phyloP scores from a whole-genome alignment of 2,329 filamentous ascomycete species.

The Aspergillus ochraceoroseus region DNA sequence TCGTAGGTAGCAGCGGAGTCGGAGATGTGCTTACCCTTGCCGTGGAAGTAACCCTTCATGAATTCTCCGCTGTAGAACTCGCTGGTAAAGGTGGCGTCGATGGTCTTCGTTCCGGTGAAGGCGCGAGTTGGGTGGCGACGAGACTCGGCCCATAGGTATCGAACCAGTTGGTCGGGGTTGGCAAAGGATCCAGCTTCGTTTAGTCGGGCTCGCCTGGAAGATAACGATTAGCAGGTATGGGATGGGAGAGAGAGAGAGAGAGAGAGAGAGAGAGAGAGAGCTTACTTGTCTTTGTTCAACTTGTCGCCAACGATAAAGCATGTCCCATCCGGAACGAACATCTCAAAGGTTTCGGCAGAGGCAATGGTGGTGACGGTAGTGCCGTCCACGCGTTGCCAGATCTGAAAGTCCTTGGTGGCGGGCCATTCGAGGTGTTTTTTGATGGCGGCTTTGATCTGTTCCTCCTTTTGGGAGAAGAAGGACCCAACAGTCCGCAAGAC shows the following conservation, averaged over 20 bases:
- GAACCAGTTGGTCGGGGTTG: conserved; percentile 37
- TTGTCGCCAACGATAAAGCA: conserved; percentile 43
- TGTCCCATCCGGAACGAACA: conserved; percentile 35
- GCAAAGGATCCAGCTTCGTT: conserved; percentile 35
- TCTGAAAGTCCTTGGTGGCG: conserved; percentile 38
- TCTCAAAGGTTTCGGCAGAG: conserved; percentile 34
- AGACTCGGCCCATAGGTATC: conserved; percentile 44
- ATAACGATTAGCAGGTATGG: too few relatives aligned
- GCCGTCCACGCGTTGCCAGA: conserved; percentile 44
- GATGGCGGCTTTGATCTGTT: conserved; percentile 40
- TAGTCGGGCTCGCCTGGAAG: conserved; percentile 31
- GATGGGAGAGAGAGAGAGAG: background rate
- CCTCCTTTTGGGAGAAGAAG: conserved; percentile 41
- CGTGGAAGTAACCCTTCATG: conserved; percentile 50
- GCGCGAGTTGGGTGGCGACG: conserved; percentile 45
- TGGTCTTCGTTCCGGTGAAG: conserved; percentile 47
- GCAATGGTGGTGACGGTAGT: conserved; percentile 35
- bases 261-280: conserved; percentile 5
- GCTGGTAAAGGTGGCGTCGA: conserved; percentile 51
- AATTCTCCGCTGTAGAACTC: conserved; percentile 55
- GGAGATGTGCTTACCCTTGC: conserved; percentile 51
- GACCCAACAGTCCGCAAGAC: conserved; percentile 39
- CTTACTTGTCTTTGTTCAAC: conserved; percentile 37
- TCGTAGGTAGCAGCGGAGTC: conserved; percentile 53
- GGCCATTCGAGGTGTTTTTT: conserved; percentile 38